Base-by-base conservation (phyloP, 2,329 filamentous ascomycete species). In the Cadophora gregata region DNA sequence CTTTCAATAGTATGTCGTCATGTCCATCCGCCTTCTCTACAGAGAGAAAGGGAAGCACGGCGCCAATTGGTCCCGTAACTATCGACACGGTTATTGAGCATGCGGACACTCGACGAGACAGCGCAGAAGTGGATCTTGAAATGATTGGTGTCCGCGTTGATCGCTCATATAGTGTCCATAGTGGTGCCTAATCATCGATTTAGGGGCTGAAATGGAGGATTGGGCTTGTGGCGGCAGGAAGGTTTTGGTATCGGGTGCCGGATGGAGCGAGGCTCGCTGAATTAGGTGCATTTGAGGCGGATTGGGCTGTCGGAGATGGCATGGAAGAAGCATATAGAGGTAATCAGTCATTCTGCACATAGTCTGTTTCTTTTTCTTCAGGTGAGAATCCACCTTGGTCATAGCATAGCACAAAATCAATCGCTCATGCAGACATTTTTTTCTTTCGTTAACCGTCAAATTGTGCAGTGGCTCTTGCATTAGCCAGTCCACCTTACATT, bases 51-150 rank as follows among this genome's bases (percentile, higher is more conserved):
- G 66, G 66, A 0, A 71, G 70, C 45, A 55, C 53, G 33, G 29
- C 25, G 1, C 67, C 64, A 29, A 65, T 72, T 45, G 68, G 45
- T 33, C 48, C 68, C 21, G 64, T 60, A 7, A 69, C 63, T 10
- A 63, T 66, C 36, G 63, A 72, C 16, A 64, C 68, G 7, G 48
- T 63, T 12, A 66, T 69, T 21, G 64, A 67, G 24, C 19, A 51
- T 25, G 59, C 55, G 21, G 55, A 36, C 24, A 9, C 36, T 47
- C 47, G n/a, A 12, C 63, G 72, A 69, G 73, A 75, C 36, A 75
- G 74, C 51, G 74, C 72, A 2, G 74, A 75, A 29, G 29, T 72
- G 16, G 74, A 75, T 60, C 59, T 75, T 4, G 73, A 75, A 60
- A 64, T 47, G 14, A 72, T 74, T 70, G 74, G 74, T 51, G 71